Base-by-base conservation (phyloP, 164 flowering plant species). In the Sextonia rubra region DNA sequence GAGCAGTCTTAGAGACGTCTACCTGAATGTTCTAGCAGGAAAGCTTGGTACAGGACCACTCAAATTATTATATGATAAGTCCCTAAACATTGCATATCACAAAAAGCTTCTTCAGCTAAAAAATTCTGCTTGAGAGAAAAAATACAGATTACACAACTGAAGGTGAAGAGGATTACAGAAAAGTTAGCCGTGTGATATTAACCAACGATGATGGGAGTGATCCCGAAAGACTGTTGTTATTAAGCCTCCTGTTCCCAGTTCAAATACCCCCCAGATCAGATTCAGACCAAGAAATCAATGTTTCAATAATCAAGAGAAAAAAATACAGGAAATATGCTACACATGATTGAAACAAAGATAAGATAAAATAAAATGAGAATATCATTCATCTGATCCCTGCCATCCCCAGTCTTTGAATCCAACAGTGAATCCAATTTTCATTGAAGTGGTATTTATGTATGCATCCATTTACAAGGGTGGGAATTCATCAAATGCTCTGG, bases 11-110 rank as follows among this genome's bases (percentile, higher is more conserved):
- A 2, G 27, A 12, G 6, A 37, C 84, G 79, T 52, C n/a, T 73
- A 91, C 98, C 85, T 91, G 88, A 92, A 89, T 20, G 94, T 91
- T 85, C 93, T 87, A 62, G 97, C 89, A 25, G 97, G 84, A 77
- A 94, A 72, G 78, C 86, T 89, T 1, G 98, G 98, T 82, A 92
- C 64, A 52, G 97, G 77, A 77, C 97, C 98, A 76, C 97, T 94
- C 47, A 94, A 76, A 82, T 94, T 94, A 84, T 94, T 94, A 68
- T 81, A 94, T 18, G 97, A 92, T 69, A 94, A 81, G 73, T 94
- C 98, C 82, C 98, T 94, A 24, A 25, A 61, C 24, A 23, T 22
- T 61, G 27, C 26, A 61, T 23, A 25, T 25, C 0, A 25, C 15
- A 61, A 22, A 25, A 24, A 23, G 29, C 14, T 23, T 58, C 61